A percentile compares a stretch with the other conserved stretches of the same genome.
These are phyloP conservation scores for Spathaspora passalidarum DNA, from an alignment of 805 yeast genomes.

Conservation along the genomic window DNA sequence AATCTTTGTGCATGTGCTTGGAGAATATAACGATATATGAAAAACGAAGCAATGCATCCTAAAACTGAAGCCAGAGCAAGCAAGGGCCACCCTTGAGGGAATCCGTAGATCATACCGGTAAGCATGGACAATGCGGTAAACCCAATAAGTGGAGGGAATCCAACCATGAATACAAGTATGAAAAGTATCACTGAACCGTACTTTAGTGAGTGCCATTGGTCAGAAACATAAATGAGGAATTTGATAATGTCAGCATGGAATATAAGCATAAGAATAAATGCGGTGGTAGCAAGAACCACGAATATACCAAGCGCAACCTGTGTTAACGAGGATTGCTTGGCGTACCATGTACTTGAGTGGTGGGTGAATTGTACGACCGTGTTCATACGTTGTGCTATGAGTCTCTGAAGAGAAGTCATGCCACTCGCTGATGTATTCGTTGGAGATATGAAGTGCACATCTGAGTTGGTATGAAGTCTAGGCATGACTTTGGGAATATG, in stretches of 20 bases:
- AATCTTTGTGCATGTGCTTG: conserved; percentile 56
- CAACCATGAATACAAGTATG: conserved; percentile 55
- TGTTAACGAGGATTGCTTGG: conserved; percentile 14
- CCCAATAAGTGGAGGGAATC: conserved; percentile 91
- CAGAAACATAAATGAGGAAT: conserved; percentile 40
- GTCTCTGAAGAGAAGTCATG: neutral
- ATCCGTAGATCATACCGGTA: conserved; percentile 82
- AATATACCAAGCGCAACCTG: conserved; percentile 10
- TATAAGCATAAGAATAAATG: conserved; percentile 16
- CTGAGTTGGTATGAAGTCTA: neutral
- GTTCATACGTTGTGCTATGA: neutral
- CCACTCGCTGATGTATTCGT: neutral
- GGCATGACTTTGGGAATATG: neutral
- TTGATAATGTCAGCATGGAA: conserved; percentile 37
- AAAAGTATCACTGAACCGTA: conserved; percentile 49
- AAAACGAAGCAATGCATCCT: conserved; percentile 77
- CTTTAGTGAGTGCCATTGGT: conserved; percentile 38
- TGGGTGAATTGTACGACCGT: neutral
- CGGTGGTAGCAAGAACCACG: conserved; percentile 11
- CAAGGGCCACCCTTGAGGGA: conserved; percentile 74
- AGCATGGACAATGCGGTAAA: conserved; percentile 65
- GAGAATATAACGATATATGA: conserved; percentile 60
- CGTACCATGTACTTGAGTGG: conserved; percentile 16
- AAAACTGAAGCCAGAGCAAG: conserved; percentile 63
- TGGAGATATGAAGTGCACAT: neutral